These are phyloP conservation scores for Mucor indicus DNA, from an alignment of 371 early-diverging fungal genomes.

Conservation along the genomic window DNA sequence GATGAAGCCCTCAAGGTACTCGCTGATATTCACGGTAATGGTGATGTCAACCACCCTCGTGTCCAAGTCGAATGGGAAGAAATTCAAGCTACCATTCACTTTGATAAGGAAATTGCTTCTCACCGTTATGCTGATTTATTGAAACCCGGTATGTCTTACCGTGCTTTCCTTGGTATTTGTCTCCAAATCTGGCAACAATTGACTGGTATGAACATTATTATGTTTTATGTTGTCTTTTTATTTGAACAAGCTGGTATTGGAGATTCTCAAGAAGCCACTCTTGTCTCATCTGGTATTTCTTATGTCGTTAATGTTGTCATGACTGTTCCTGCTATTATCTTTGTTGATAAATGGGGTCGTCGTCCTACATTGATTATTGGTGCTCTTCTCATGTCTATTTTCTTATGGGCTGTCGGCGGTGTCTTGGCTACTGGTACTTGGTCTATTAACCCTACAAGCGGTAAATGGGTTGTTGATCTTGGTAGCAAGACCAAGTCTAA, in stretches of 20 bases:
- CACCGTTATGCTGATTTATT: slow-evolving; percentile 17
- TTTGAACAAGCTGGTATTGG: slow-evolving; percentile 41
- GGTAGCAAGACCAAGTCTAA: slow-evolving; percentile 13
- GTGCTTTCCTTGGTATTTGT: slow-evolving; percentile 67
- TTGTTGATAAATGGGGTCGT: slow-evolving; percentile 75
- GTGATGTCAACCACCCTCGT: slow-evolving; percentile 30
- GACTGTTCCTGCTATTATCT: slow-evolving; percentile 74
- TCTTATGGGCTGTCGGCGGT: slow-evolving; percentile 37
- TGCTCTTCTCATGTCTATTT: slow-evolving; percentile 37
- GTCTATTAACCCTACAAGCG: slow-evolving; percentile 24
- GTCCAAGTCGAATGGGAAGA: slow-evolving; percentile 58
- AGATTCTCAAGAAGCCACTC: slow-evolving; percentile 29
- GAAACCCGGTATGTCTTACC: slow-evolving; percentile 50
- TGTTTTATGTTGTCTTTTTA: slow-evolving; percentile 46
- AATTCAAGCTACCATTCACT: slow-evolving; percentile 66
- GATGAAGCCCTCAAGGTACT: slow-evolving; percentile 52
- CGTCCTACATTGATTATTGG: slow-evolving; percentile 58
- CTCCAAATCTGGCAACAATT: slow-evolving; percentile 77
- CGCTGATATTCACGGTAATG: slow-evolving; percentile 47
- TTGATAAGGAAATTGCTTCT: slow-evolving; percentile 69
- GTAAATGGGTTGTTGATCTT: slow-evolving; percentile 6
- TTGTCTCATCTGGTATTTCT: slow-evolving; percentile 41
- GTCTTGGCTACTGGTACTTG: slow-evolving; percentile 50
- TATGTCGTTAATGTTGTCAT: slow-evolving; percentile 48
- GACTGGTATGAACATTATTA: slow-evolving; percentile 69